Conservation (phyloP, 2,329 filamentous ascomycete genomes). For the Cladorrhinum sp. region DNA sequence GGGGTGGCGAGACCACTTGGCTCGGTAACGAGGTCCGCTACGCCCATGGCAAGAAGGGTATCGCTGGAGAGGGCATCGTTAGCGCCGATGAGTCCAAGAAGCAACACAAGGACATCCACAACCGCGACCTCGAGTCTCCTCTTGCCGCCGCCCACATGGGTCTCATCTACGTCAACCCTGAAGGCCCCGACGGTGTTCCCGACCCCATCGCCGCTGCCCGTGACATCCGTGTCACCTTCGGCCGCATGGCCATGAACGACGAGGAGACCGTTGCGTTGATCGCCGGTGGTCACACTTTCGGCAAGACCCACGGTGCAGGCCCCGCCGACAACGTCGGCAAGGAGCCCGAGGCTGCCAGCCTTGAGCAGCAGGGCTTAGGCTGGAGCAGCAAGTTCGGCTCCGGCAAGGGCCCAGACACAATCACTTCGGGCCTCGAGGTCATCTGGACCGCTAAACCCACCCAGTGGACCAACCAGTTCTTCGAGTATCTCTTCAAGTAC, state of each 20-base stretch:
- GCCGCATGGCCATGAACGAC: conserved; percentile 80
- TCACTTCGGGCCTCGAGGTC: conserved; percentile 75
- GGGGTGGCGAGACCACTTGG: conserved; percentile 73
- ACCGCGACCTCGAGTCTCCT: conserved; percentile 64
- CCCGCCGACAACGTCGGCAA: conserved; percentile 60
- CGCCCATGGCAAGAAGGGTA: conserved; percentile 46
- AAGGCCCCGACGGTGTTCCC: conserved; percentile 69
- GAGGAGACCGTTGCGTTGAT: conserved; percentile 79
- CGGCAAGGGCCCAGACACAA: conserved; percentile 69
- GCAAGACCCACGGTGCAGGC: conserved; percentile 76
- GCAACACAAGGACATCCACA: conserved; percentile 50
- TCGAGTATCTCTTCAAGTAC: conserved; percentile 74
- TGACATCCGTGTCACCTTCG: conserved; percentile 73
- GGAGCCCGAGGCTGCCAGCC: conserved; percentile 62
- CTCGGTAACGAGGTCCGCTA: conserved; percentile 73
- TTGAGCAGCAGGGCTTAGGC: conserved; percentile 68
- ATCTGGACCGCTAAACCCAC: conserved; percentile 74
- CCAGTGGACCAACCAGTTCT: conserved; percentile 72
- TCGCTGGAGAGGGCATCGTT: conserved; percentile 34
- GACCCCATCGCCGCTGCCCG: conserved; percentile 66
- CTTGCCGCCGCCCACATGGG: conserved; percentile 70
- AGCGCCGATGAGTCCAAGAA: conserved; percentile 35
- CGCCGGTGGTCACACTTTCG: conserved; percentile 73
- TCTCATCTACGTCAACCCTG: conserved; percentile 79
- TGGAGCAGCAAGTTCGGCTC: conserved; percentile 64